Conservation (phyloP, 1,284 basidiomycete genomes). For the Ustanciosporium gigantosporum region DNA sequence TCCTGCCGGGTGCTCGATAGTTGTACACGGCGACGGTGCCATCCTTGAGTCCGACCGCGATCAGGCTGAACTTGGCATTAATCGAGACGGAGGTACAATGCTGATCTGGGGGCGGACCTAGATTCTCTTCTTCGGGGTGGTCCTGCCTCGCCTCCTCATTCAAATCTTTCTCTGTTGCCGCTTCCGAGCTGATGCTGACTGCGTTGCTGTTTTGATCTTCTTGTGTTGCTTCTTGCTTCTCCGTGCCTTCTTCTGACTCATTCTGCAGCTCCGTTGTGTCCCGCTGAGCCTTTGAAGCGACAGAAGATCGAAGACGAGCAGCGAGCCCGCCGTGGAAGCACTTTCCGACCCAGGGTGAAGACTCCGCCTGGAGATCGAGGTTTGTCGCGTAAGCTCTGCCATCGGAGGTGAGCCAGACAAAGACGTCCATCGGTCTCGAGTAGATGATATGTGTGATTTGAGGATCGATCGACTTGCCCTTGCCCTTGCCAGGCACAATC, state of each 20-base stretch:
- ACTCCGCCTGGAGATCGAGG: conserved; percentile 29
- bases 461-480: neutral
- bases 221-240: neutral
- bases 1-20: conserved; percentile 39
- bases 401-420: conserved; percentile 52
- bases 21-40: conserved; percentile 55
- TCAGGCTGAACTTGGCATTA: conserved; percentile 81
- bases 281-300: conserved; percentile 1
- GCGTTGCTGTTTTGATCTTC: neutral
- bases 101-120: conserved; percentile 63
- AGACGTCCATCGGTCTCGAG: conserved; percentile 52
- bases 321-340: conserved; percentile 39
- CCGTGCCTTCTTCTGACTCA: neutral
- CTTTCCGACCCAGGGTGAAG: conserved; percentile 31
- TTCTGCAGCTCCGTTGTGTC: neutral
- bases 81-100: conserved; percentile 71
- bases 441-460: conserved; percentile 31
- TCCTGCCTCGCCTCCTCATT: neutral
- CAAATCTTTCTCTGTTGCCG: neutral
- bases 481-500: conserved; percentile 6
- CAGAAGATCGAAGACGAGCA: conserved; percentile 11
- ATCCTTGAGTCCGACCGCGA: conserved; percentile 79
- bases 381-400: conserved; percentile 44
- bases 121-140: neutral
- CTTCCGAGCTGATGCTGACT: too few species aligned